These are phyloP conservation scores for Emericellopsis terricola DNA, from an alignment of 495 filamentous ascomycete genomes.

Conservation along the genomic window DNA sequence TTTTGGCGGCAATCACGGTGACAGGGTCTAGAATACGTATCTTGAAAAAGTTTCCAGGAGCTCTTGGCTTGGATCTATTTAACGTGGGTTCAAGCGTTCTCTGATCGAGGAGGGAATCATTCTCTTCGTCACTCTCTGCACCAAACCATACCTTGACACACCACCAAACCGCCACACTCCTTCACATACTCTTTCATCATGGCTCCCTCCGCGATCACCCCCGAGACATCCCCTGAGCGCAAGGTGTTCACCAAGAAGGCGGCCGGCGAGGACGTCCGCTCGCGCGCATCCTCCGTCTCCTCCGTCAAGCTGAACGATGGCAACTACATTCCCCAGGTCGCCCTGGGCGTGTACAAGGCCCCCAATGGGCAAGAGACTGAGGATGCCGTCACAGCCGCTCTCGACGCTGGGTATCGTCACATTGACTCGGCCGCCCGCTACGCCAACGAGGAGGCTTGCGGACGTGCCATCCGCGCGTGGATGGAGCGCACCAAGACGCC, in stretches of 20 bases:
- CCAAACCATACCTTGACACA: too few species aligned
- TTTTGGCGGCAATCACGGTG: too few species aligned
- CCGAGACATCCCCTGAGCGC: constrained; percentile 2
- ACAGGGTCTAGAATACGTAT: too few species aligned
- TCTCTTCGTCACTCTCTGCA: too few species aligned
- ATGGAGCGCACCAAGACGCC: constrained; percentile 30
- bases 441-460: constrained; percentile 38
- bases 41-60: too few species aligned
- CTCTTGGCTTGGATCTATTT: too few species aligned
- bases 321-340: constrained; percentile 2
- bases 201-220: constrained; percentile 1
- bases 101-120: too few species aligned
- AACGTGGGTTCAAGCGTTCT: too few species aligned
- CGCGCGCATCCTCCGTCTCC: background rate
- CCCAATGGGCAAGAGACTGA: constrained; percentile 3
- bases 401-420: constrained; percentile 19
- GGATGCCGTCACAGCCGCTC: constrained; percentile 11
- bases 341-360: constrained; percentile 2
- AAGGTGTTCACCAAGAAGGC: background rate
- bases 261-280: background rate
- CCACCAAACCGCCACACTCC: too few species aligned
- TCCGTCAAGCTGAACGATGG: constrained; percentile 2
- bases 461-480: constrained; percentile 31
- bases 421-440: constrained; percentile 42
- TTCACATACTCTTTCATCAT: too few species aligned